Percentiles rank a stretch among this genome's conserved stretches.
These are phyloP conservation scores for Aphanomyces invadans DNA, from an alignment of 352 stramenopile species.

Conservation along the genomic window DNA sequence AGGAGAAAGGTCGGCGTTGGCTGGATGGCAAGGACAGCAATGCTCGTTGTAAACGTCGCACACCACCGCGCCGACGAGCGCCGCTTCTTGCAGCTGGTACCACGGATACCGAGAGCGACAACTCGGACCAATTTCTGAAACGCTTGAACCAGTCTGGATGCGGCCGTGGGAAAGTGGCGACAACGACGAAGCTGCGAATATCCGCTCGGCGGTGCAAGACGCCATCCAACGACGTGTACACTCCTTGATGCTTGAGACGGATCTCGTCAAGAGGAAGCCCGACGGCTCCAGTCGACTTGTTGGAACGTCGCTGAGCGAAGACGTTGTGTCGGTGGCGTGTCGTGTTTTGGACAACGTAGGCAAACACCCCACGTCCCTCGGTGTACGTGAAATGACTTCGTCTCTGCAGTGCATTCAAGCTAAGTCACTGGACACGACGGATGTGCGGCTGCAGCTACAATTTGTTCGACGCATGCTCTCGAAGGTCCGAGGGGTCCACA, in stretches of 20 bases:
- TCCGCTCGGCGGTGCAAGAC: not conserved
- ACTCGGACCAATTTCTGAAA: no score
- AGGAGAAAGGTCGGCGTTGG: no score
- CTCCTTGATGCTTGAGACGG: not conserved
- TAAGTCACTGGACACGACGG: slow-evolving; percentile 6
- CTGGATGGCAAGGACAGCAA: no score
- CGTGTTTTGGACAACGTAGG: not conserved
- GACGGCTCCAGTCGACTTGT: not conserved
- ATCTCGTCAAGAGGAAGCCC: not conserved
- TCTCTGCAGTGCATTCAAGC: slow-evolving; percentile 17
- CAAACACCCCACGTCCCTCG: no score
- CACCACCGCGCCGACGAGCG: no score
- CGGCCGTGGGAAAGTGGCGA: no score
- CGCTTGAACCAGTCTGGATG: not conserved
- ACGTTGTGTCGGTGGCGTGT: slow-evolving; percentile 3
- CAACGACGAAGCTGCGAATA: not conserved
- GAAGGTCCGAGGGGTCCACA: not conserved
- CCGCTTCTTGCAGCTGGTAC: no score
- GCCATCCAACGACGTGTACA: not conserved
- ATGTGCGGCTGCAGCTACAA: slow-evolving; percentile 3
- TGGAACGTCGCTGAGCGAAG: not conserved
- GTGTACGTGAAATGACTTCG: no score
- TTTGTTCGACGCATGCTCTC: slow-evolving; percentile 6
- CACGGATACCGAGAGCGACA: no score
- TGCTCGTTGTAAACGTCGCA: no score